A percentile compares a stretch with the other conserved stretches of the same genome.
phyloP scores from a whole-genome alignment of 2,329 filamentous ascomycete species.

The Aspergillus carbonarius region DNA sequence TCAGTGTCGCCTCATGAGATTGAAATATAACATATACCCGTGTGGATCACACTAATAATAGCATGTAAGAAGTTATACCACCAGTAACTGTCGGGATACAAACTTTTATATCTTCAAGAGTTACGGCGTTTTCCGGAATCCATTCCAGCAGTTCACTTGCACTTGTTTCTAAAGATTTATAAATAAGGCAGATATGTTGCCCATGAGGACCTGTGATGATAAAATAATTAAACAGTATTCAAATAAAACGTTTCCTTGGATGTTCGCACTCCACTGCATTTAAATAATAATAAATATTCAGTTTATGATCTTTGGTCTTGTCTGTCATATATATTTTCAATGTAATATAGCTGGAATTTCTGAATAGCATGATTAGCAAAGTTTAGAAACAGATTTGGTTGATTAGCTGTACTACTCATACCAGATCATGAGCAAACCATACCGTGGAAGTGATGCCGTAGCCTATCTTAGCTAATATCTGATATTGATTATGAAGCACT shows the following conservation, averaged over 20 bases:
- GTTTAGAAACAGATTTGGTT: neutral
- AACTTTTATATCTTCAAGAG: neutral
- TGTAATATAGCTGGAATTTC: neutral
- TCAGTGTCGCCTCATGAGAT: neutral
- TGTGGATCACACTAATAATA: neutral
- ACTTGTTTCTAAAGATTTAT: neutral
- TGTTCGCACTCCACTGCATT: neutral
- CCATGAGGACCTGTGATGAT: neutral
- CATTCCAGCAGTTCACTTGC: neutral
- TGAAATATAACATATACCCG: neutral
- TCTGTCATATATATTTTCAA: neutral
- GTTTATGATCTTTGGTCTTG: neutral
- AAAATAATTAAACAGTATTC: neutral
- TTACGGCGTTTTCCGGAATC: neutral
- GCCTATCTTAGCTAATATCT: slow-evolving; percentile 26
- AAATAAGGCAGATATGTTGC: neutral
- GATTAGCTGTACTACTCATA: slow-evolving; percentile 8
- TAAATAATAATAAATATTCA: neutral
- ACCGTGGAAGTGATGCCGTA: slow-evolving; percentile 29
- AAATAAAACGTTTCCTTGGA: neutral
- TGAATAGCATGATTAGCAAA: neutral
- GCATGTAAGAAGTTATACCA: neutral
- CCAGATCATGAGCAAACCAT: slow-evolving; percentile 23
- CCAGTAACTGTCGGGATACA: neutral
- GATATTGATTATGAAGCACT: slow-evolving; percentile 23